phyloP scores from a whole-genome alignment of 164 flowering plant genomes.

The Stephania japonica region DNA sequence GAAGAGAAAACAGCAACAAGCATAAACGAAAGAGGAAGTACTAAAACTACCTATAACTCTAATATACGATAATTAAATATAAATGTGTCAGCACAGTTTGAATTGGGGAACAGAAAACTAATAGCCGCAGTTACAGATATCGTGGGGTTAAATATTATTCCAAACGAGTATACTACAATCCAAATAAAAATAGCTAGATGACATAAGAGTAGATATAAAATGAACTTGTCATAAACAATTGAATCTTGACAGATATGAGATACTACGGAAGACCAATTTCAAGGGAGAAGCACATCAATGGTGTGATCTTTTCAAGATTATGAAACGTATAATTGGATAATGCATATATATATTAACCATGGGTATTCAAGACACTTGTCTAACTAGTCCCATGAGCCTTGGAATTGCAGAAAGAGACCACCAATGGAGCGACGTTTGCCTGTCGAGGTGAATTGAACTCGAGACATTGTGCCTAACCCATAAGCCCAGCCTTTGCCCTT shows the following conservation, averaged over 20 bases:
- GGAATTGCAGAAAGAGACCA: too few relatives aligned
- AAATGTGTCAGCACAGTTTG: neutral
- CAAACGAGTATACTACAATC: neutral
- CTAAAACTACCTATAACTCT: neutral
- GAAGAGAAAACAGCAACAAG: neutral
- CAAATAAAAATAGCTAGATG: neutral
- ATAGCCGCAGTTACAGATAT: neutral
- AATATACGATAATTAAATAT: neutral
- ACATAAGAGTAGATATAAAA: neutral
- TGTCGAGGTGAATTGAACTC: too few relatives aligned
- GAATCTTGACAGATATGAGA: neutral
- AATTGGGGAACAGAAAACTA: neutral
- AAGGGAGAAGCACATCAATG: neutral
- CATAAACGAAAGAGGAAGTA: neutral
- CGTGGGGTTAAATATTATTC: neutral
- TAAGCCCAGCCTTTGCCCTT: too few relatives aligned
- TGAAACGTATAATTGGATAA: neutral
- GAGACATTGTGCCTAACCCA: too few relatives aligned
- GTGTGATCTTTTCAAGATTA: neutral
- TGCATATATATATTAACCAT: too few relatives aligned
- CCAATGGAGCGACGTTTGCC: too few relatives aligned
- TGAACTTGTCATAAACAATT: neutral
- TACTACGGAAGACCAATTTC: neutral
- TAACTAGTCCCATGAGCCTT: too few relatives aligned
- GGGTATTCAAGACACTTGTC: too few relatives aligned